Conservation (phyloP, 352 stramenopile species). For the Chrysophaeum taylorii region DNA sequence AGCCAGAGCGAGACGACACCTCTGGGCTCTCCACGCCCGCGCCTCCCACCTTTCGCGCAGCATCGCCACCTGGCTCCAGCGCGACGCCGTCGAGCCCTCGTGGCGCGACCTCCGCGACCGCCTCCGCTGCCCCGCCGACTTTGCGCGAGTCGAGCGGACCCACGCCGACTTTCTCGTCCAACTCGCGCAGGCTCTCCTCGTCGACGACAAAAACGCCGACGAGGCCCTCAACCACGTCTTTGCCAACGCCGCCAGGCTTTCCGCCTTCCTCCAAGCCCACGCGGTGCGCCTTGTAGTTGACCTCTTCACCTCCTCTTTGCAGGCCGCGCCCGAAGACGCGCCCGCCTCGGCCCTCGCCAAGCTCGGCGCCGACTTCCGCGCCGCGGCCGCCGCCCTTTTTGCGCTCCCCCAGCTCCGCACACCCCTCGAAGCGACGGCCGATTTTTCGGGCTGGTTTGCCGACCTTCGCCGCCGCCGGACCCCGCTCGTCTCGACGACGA, state of each 20-base stretch:
- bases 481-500: too few species aligned
- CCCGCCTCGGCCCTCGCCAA: too few species aligned
- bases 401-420: too few species aligned
- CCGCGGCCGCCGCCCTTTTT: too few species aligned
- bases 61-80: neutral
- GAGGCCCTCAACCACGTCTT: neutral
- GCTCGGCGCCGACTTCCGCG: too few species aligned
- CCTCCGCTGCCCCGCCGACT: neutral
- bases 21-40: neutral
- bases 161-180: neutral
- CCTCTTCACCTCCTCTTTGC: too few species aligned
- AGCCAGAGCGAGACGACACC: too few species aligned
- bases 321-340: too few species aligned
- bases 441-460: too few species aligned
- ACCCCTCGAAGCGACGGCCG: too few species aligned
- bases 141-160: neutral
- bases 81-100: constrained; percentile 1
- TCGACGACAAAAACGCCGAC: neutral
- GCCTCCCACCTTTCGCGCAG: neutral
- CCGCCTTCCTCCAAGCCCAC: neutral
- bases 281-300: too few species aligned
- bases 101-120: neutral
- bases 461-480: too few species aligned
- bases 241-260: neutral
- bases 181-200: neutral